These are phyloP conservation scores for Eimeria maxima DNA, from an alignment of 169 alveolate species.

Conservation along the genomic window DNA sequence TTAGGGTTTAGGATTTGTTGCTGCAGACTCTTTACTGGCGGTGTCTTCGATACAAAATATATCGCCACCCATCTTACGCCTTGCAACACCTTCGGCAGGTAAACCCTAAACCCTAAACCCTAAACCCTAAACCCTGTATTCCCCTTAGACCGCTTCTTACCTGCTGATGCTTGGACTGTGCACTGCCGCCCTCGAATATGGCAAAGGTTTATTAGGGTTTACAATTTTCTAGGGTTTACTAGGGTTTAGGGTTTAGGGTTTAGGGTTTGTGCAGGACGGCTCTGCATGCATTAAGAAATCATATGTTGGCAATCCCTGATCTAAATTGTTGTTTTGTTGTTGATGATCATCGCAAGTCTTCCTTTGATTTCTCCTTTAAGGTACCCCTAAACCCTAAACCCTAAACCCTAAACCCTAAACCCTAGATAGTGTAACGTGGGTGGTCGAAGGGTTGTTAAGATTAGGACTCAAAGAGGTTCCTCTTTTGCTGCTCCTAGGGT, in stretches of 20 bases:
- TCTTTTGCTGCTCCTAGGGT: no score
- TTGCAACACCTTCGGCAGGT: conserved; percentile 44
- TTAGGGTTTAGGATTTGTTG: no score
- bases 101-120: conserved; percentile 46
- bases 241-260: no score
- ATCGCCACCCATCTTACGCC: conserved; percentile 76
- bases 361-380: conserved; percentile 15
- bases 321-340: not conserved
- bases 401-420: not conserved
- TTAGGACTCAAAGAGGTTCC: no score
- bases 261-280: no score
- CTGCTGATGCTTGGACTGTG: no score
- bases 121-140: conserved; percentile 1
- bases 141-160: not conserved
- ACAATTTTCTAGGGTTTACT: no score
- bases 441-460: no score
- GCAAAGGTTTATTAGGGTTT: no score
- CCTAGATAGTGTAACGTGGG: no score
- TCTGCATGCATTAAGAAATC: conserved; percentile 17
- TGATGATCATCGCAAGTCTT: not conserved
- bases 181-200: not conserved
- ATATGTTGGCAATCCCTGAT: conserved; percentile 12
- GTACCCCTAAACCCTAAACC: conserved; percentile 31
- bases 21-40: conserved; percentile 86
- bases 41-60: conserved; percentile 87